Percentiles rank a stretch among this genome's conserved stretches.
These are phyloP conservation scores for Camelina hispida DNA, from an alignment of 345 rosid genomes.

Conservation along the genomic window DNA sequence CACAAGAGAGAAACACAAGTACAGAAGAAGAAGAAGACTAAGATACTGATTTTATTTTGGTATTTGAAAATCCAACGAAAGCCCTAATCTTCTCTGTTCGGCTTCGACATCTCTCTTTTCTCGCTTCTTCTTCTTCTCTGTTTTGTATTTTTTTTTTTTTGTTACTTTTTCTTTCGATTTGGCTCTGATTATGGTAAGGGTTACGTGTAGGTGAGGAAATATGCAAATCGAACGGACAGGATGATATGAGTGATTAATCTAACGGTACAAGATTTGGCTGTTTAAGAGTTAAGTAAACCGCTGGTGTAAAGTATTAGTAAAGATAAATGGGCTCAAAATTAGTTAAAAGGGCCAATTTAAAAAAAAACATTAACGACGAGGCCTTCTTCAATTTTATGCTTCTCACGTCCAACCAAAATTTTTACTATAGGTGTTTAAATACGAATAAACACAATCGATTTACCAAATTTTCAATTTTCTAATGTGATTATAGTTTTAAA, in stretches of 20 bases:
- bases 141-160: not conserved
- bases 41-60: not conserved
- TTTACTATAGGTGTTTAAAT: no score
- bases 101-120: conserved; percentile 14
- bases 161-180: conserved; percentile 9
- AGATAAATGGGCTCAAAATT: conserved; percentile 12
- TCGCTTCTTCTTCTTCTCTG: conserved; percentile 28
- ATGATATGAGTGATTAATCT: conserved; percentile 24
- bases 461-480: no score
- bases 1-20: conserved; percentile 16
- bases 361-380: not conserved
- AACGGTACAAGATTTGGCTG: conserved; percentile 12
- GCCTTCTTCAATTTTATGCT: conserved; percentile 2
- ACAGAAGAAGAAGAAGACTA: conserved; percentile 9
- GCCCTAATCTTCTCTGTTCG: conserved; percentile 44
- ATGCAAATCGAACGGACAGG: conserved; percentile 17
- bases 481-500: no score
- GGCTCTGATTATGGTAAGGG: conserved; percentile 23
- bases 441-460: no score
- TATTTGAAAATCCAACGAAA: conserved; percentile 12
- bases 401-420: no score
- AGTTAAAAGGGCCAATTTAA: not conserved
- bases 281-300: not conserved
- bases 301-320: not conserved
- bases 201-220: conserved; percentile 33